Evolutionary conservation across 2,329 filamentous ascomycete genomes (phyloP), one percentile per base, ranked within the genome.

Genomic region (Neocucurbitaria cava): DNA sequence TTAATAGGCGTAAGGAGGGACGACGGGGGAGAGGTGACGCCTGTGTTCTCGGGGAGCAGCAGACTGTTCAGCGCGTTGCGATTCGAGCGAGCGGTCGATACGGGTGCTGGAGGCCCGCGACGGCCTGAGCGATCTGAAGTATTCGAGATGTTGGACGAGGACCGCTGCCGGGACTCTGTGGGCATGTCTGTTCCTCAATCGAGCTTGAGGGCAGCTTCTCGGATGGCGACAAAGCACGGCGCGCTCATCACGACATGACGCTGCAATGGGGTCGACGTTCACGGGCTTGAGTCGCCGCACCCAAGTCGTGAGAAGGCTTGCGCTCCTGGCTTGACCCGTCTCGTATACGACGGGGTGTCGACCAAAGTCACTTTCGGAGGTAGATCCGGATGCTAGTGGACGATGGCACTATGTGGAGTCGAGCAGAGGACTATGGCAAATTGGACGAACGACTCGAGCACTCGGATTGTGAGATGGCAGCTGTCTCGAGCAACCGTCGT

Each of bases 1-100:
- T 67, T 69, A n/a, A 71, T 64, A 38, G 77, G 76, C 41, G 75
- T 69, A 20, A 75, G 65, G 11, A 78, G 68, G 30, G 64, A 58
- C 21, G 70, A 69, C 9, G 73, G 54, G 24, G 72, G 56, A 23
- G 63, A 66, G 31, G 54, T 50, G 36, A 69, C 38, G 53, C 48
- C 56, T 39, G 57, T 55, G 26, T 59, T 53, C 52, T 70, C 67
- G 58, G 65, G 64, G 53, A 64, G 57, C 46, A 60, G 49, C 13
- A 62, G 56, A 51, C 61, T 49, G 49, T 51, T 46, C 18, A 61
- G 61, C 18, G 63, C 57, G 54, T 53, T 60, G 58, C 68, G 68
- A 28, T 68, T 69, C 38, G 56, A 41, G 50, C 69, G 67, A 49
- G 54, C 54, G 28, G 63, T 55, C 46, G 68, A 64, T 33, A 71